Percentiles rank a stretch among this genome's conserved stretches.
Evolutionary conservation across 2,329 filamentous ascomycete species (phyloP).

Genomic region (Anisogramma anomala): DNA sequence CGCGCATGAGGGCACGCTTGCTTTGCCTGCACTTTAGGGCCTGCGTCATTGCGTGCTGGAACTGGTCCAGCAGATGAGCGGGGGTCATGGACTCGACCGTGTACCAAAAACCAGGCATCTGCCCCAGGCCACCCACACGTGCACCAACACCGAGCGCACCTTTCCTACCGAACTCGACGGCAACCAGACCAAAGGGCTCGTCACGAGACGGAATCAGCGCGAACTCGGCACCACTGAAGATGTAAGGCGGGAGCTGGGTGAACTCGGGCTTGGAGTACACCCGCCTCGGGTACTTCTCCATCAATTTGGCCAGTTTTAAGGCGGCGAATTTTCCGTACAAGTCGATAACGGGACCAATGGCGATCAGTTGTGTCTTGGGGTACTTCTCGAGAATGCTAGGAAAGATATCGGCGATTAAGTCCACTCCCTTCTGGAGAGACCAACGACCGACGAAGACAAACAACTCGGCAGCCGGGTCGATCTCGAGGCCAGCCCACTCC

Average conservation of each 20-base stretch:
- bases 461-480: constrained; percentile 50
- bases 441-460: constrained; percentile 61
- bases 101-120: constrained; percentile 62
- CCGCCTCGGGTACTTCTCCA: constrained; percentile 52
- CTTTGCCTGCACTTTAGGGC: constrained; percentile 45
- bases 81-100: constrained; percentile 54
- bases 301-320: constrained; percentile 49
- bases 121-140: constrained; percentile 51
- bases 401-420: constrained; percentile 56
- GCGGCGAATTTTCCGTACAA: constrained; percentile 56
- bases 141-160: constrained; percentile 54
- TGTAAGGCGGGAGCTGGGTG: constrained; percentile 51
- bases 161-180: constrained; percentile 56
- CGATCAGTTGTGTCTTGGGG: constrained; percentile 48
- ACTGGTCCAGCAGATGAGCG: constrained; percentile 50
- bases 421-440: constrained; percentile 59
- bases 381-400: constrained; percentile 47
- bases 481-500: constrained; percentile 55
- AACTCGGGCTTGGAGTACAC: constrained; percentile 59
- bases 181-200: constrained; percentile 58
- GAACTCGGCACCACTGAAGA: constrained; percentile 58
- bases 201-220: constrained; percentile 57
- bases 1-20: constrained; percentile 49
- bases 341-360: constrained; percentile 53
- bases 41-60: constrained; percentile 48